A percentile compares a stretch with the other conserved stretches of the same genome.
Evolutionary conservation across 2,329 filamentous ascomycete genomes (phyloP).

Genomic region (Pseudodiploospora longispora): DNA sequence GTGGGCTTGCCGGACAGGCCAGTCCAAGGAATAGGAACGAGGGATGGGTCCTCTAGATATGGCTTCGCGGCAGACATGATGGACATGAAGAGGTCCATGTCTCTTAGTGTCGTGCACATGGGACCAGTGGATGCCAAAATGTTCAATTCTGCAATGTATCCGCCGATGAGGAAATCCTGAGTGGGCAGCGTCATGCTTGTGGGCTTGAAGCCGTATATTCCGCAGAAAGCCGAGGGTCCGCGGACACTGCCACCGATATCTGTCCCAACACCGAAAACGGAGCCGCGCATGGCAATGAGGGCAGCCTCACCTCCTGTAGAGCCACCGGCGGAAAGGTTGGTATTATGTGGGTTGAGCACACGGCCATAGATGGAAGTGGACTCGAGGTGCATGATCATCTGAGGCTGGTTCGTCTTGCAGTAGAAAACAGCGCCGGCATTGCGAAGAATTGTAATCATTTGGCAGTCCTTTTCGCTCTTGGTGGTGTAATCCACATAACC

Average conservation of each 20-base stretch:
- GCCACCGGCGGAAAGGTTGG: constrained; percentile 51
- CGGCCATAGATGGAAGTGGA: constrained; percentile 51
- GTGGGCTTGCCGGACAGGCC: constrained; percentile 14
- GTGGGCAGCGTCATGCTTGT: constrained; percentile 26
- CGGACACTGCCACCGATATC: constrained; percentile 31
- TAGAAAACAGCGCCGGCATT: constrained; percentile 54
- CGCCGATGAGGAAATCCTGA: constrained; percentile 5
- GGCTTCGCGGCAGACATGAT: constrained; percentile 17
- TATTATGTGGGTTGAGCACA: constrained; percentile 53
- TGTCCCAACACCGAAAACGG: constrained; percentile 28
- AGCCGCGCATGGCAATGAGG: constrained; percentile 29
- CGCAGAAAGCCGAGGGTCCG: constrained; percentile 30
- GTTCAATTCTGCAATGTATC: constrained; percentile 23
- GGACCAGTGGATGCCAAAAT: constrained; percentile 26
- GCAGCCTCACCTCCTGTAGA: constrained; percentile 49
- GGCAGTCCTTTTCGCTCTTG: constrained; percentile 43
- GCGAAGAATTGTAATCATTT: constrained; percentile 48
- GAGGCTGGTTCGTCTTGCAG: constrained; percentile 61
- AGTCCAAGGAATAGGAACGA: constrained; percentile 25
- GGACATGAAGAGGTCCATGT: constrained; percentile 26
- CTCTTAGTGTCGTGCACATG: constrained; percentile 22
- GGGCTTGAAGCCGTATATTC: constrained; percentile 34
- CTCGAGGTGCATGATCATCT: constrained; percentile 46
- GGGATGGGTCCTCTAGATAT: constrained; percentile 20
- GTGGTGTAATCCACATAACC: constrained; percentile 45